Conservation (phyloP, 805 yeast genomes). For the Candida maris region DNA sequence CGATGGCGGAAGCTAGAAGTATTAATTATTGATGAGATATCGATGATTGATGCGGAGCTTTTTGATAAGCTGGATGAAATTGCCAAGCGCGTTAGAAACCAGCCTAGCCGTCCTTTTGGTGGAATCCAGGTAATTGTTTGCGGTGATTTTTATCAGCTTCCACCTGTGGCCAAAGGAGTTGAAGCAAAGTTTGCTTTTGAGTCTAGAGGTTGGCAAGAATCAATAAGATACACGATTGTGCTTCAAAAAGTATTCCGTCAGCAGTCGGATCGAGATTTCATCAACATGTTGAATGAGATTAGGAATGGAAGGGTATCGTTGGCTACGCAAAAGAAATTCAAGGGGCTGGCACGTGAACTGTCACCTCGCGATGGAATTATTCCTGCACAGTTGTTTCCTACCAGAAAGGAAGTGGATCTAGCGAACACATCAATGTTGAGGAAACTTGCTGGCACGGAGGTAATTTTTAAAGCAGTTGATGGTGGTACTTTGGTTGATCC, state of each 20-base stretch:
- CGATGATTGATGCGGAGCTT: slow-evolving; percentile 72
- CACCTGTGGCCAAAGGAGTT: slow-evolving; percentile 54
- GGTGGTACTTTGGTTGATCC: slow-evolving; percentile 44
- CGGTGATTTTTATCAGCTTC: slow-evolving; percentile 82
- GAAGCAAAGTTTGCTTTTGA: slow-evolving; percentile 59
- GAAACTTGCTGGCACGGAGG: slow-evolving; percentile 41
- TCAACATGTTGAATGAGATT: slow-evolving; percentile 72
- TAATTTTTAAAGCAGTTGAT: slow-evolving; percentile 49
- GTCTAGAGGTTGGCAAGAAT: slow-evolving; percentile 54
- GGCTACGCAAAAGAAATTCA: slow-evolving; percentile 48
- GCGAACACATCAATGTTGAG: slow-evolving; percentile 55
- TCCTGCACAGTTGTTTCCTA: slow-evolving; percentile 74
- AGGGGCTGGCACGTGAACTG: slow-evolving; percentile 48
- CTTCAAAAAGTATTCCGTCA: slow-evolving; percentile 71
- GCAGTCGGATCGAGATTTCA: slow-evolving; percentile 65
- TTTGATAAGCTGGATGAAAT: slow-evolving; percentile 61
- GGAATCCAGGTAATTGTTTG: slow-evolving; percentile 73
- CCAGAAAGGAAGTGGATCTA: slow-evolving; percentile 64
- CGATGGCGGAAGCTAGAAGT: slow-evolving; percentile 60
- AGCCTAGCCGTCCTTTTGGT: slow-evolving; percentile 56
- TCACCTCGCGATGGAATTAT: slow-evolving; percentile 52
- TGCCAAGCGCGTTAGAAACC: slow-evolving; percentile 48
- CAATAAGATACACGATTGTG: slow-evolving; percentile 55
- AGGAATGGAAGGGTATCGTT: slow-evolving; percentile 57
- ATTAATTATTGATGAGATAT: slow-evolving; percentile 70